Conservation (phyloP, 495 filamentous ascomycete species). For the Parathielavia hyrcaniae region DNA sequence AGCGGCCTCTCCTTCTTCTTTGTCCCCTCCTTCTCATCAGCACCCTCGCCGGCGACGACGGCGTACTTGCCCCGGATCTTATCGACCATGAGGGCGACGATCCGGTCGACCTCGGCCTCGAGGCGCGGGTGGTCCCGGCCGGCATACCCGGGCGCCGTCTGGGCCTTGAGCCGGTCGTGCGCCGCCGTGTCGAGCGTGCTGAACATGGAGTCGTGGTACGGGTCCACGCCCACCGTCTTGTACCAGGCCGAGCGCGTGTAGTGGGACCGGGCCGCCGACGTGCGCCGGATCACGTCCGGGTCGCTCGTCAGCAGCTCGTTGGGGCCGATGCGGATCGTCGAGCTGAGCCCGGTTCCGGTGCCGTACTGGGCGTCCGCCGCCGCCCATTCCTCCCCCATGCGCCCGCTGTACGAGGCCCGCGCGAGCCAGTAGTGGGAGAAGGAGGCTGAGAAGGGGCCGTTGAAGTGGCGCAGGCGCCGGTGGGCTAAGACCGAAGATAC, state of each 20-base stretch:
- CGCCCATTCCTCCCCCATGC: background rate
- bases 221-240: constrained; percentile 27
- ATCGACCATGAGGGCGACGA: constrained; percentile 35
- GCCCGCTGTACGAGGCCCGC: constrained; percentile 33
- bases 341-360: background rate
- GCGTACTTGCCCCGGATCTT: constrained; percentile 36
- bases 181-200: constrained; percentile 34
- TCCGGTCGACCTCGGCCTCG: constrained; percentile 42
- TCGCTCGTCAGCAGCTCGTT: constrained; percentile 43
- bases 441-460: constrained; percentile 49
- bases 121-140: constrained; percentile 46
- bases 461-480: constrained; percentile 40
- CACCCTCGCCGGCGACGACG: constrained; percentile 22
- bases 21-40: too few relatives aligned
- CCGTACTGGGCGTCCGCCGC: constrained; percentile 37
- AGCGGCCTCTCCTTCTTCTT: constrained; percentile 26
- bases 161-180: constrained; percentile 39
- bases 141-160: constrained; percentile 40
- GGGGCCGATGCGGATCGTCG: constrained; percentile 48
- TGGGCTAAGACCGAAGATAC: background rate
- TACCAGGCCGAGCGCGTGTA: constrained; percentile 37
- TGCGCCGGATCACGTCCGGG: constrained; percentile 32
- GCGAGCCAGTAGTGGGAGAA: constrained; percentile 49
- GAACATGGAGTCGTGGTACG: constrained; percentile 38
- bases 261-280: constrained; percentile 29